Conservation (phyloP, 805 yeast genomes). For the Kluyveromyces dobzhanskii region DNA sequence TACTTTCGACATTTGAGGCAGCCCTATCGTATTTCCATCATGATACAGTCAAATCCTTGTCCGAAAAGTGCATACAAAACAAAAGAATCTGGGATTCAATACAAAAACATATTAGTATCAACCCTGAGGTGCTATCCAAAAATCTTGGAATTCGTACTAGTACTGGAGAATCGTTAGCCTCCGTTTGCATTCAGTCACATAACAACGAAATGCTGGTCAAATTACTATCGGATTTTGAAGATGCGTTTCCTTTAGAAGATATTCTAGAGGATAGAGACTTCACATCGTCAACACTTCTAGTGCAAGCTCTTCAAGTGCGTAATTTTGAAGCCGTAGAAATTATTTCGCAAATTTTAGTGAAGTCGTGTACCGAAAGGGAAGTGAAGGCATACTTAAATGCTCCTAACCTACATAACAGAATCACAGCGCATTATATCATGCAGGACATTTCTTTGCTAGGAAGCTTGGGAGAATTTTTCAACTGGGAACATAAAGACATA, state of each 20-base stretch:
- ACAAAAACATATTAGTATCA: slow-evolving; percentile 18
- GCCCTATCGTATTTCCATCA: slow-evolving; percentile 54
- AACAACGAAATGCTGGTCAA: slow-evolving; percentile 38
- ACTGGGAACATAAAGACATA: slow-evolving; percentile 62
- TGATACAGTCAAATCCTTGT: slow-evolving; percentile 29
- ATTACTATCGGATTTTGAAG: slow-evolving; percentile 38
- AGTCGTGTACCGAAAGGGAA: slow-evolving; percentile 39
- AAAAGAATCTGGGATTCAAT: slow-evolving; percentile 40
- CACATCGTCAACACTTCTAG: slow-evolving; percentile 47
- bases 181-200: slow-evolving; percentile 47
- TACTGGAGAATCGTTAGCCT: slow-evolving; percentile 65
- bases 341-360: slow-evolving; percentile 37
- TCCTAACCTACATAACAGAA: slow-evolving; percentile 46
- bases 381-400: slow-evolving; percentile 39
- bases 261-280: slow-evolving; percentile 54
- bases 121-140: background rate
- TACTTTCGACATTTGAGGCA: slow-evolving; percentile 77
- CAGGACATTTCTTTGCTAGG: slow-evolving; percentile 45
- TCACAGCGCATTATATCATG: slow-evolving; percentile 67
- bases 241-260: slow-evolving; percentile 56
- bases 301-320: slow-evolving; percentile 52
- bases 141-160: slow-evolving; percentile 33
- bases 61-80: slow-evolving; percentile 42
- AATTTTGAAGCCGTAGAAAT: slow-evolving; percentile 38
- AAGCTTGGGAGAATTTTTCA: slow-evolving; percentile 46